These are phyloP conservation scores for Fusarium verticillioides DNA, from an alignment of 2,329 filamentous ascomycete genomes.

Conservation along the genomic window DNA sequence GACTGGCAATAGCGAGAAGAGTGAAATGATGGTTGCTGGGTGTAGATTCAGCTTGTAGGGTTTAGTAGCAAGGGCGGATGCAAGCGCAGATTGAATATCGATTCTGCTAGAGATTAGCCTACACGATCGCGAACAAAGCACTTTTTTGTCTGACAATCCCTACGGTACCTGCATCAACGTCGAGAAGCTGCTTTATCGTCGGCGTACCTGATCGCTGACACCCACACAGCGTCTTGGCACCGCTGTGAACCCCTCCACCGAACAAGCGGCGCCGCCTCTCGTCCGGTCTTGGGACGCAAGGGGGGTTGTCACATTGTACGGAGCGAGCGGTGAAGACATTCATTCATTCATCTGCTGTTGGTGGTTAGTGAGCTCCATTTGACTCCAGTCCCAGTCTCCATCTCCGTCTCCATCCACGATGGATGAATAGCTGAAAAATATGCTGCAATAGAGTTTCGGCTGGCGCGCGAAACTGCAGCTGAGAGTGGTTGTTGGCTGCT, in stretches of 20 bases:
- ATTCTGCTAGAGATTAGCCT: slow-evolving; percentile 4
- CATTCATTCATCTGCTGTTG: slow-evolving; percentile 6
- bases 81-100: slow-evolving; percentile 14
- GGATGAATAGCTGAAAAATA: neutral
- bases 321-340: slow-evolving; percentile 33
- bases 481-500: neutral
- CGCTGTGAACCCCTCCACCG: slow-evolving; percentile 3
- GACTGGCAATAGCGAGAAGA: slow-evolving; percentile 7
- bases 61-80: slow-evolving; percentile 2
- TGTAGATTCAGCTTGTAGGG: slow-evolving; percentile 6
- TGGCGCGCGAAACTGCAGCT: slow-evolving; percentile 18
- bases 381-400: neutral
- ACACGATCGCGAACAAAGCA: slow-evolving; percentile 21
- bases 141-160: slow-evolving; percentile 6
- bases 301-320: slow-evolving; percentile 25
- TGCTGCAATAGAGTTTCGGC: slow-evolving; percentile 25
- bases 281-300: slow-evolving; percentile 27
- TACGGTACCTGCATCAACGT: slow-evolving; percentile 12
- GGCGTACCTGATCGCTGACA: slow-evolving; percentile 22
- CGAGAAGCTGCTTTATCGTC: neutral
- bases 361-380: neutral
- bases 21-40: slow-evolving; percentile 6
- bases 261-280: slow-evolving; percentile 25
- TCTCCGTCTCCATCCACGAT: neutral
- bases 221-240: slow-evolving; percentile 16